Evolutionary conservation across 1,139 yeast species (phyloP).

Genomic region (Sugiyamaella neomexicana): DNA sequence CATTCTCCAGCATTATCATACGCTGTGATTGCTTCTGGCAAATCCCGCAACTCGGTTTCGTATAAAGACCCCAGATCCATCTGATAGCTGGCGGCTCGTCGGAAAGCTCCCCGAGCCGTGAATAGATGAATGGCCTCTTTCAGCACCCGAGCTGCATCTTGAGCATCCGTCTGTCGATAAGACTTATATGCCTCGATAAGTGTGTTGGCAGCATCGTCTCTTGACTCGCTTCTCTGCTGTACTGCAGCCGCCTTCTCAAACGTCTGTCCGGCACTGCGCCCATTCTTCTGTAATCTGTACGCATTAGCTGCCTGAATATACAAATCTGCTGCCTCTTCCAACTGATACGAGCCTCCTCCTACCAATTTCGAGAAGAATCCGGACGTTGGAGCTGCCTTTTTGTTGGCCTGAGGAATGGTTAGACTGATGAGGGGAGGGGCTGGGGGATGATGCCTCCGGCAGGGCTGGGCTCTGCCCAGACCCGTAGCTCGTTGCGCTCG

Average conservation of each 20-base stretch:
- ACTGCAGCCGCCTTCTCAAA: slow-evolving; percentile 83
- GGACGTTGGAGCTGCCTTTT: slow-evolving; percentile 65
- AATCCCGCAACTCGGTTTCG: slow-evolving; percentile 70
- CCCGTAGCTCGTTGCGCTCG: neutral
- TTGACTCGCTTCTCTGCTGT: slow-evolving; percentile 71
- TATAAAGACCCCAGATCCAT: slow-evolving; percentile 86
- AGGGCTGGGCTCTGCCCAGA: slow-evolving; percentile 6
- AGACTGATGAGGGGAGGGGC: neutral
- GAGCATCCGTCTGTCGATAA: slow-evolving; percentile 69
- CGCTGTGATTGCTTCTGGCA: slow-evolving; percentile 65
- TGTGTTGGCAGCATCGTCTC: slow-evolving; percentile 90
- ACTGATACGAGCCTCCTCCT: slow-evolving; percentile 66
- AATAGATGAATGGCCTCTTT: slow-evolving; percentile 78
- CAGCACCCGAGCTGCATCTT: slow-evolving; percentile 75
- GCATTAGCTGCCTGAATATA: slow-evolving; percentile 89
- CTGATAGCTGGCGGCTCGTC: slow-evolving; percentile 93
- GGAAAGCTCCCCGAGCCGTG: slow-evolving; percentile 88
- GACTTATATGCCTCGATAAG: slow-evolving; percentile 90
- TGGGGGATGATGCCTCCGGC: neutral
- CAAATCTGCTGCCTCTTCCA: slow-evolving; percentile 90
- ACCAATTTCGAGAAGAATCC: slow-evolving; percentile 71
- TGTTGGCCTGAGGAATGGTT: slow-evolving; percentile 52
- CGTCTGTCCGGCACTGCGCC: slow-evolving; percentile 66
- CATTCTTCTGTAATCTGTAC: slow-evolving; percentile 72
- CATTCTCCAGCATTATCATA: slow-evolving; percentile 97